Percentiles rank a stretch among this genome's conserved stretches.
Conservation (phyloP, 2,329 filamentous ascomycete species). For the Rachicladosporium sp. region DNA sequence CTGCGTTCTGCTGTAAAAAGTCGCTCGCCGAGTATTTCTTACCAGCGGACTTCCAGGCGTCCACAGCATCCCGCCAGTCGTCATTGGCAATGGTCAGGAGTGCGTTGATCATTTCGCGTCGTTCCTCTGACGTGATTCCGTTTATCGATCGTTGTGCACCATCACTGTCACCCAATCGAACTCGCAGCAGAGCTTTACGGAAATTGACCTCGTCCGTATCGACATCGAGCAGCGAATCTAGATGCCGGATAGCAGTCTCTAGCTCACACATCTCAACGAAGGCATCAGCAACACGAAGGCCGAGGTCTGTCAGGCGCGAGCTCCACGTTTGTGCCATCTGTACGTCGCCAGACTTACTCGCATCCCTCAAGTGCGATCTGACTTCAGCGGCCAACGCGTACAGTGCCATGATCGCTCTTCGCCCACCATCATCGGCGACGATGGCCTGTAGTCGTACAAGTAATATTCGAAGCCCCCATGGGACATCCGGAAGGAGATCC, state of each 20-base stretch:
- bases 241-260: conserved; percentile 62
- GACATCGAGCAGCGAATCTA: conserved; percentile 44
- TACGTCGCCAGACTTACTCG: conserved; percentile 39
- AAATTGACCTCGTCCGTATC: conserved; percentile 30
- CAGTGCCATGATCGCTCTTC: conserved; percentile 76
- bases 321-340: conserved; percentile 56
- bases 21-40: conserved; percentile 42
- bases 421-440: conserved; percentile 70
- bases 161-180: conserved; percentile 66
- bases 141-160: conserved; percentile 10
- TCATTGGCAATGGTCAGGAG: conserved; percentile 70
- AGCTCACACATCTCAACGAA: conserved; percentile 81
- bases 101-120: conserved; percentile 44
- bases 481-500: conserved; percentile 53
- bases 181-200: conserved; percentile 52
- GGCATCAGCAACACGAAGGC: conserved; percentile 50
- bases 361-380: conserved; percentile 13
- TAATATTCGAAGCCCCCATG: conserved; percentile 76
- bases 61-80: conserved; percentile 52
- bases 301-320: conserved; percentile 59
- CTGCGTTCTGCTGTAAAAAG: conserved; percentile 69
- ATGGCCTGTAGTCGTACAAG: conserved; percentile 74
- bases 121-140: conserved; percentile 11
- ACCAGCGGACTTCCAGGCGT: conserved; percentile 45
- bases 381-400: conserved; percentile 57